phyloP scores from a whole-genome alignment of 225 moss, liverwort and hornwort genomes.

The Rhytidiadelphus loreus region DNA sequence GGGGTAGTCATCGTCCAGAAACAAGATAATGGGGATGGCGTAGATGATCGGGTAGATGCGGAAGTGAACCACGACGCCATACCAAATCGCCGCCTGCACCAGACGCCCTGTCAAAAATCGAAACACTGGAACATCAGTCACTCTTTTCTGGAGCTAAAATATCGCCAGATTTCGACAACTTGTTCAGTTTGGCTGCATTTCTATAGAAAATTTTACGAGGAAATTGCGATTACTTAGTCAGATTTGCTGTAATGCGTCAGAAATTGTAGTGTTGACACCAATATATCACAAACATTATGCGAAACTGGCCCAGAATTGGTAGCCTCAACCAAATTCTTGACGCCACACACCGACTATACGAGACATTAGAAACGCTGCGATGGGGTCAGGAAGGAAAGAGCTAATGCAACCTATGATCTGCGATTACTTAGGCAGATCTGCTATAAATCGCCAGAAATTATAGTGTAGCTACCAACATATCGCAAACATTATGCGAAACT shows the following conservation, averaged over 20 bases:
- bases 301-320: not conserved
- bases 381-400: not conserved
- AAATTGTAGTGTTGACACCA: not conserved
- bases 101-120: conserved; percentile 43
- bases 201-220: too few relatives aligned
- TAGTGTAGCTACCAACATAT: not conserved
- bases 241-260: not conserved
- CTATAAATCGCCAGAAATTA: not conserved
- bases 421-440: not conserved
- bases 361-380: not conserved
- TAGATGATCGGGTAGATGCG: conserved; percentile 95
- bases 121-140: not conserved
- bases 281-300: not conserved
- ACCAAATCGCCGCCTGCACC: conserved; percentile 87
- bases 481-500: not conserved
- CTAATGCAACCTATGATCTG: not conserved
- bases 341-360: not conserved
- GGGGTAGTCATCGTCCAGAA: conserved; percentile 56
- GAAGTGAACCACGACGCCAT: conserved; percentile 81
- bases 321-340: not conserved
- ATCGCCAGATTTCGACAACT: not conserved
- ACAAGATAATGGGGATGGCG: conserved; percentile 67
- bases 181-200: not conserved
- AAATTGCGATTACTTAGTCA: not conserved
- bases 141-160: too few relatives aligned